phyloP scores from a whole-genome alignment of 768 basidiomycete species.

The Boletus rufocinnamomeus region DNA sequence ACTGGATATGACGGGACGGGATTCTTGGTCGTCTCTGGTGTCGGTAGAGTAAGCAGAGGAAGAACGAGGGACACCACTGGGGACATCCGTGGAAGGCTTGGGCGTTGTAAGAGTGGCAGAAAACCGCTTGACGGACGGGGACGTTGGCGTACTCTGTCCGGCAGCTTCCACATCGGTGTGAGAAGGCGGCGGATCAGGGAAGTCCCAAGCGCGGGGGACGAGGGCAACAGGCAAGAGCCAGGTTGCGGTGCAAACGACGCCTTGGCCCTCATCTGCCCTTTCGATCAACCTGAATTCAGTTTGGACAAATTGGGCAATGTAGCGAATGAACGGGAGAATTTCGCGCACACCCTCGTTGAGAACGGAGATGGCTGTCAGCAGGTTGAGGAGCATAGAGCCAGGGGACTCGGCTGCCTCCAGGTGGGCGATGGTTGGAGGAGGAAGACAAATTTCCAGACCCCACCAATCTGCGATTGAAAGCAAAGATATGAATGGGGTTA shows the following conservation, averaged over 20 bases:
- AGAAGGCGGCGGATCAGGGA: conserved; percentile 45
- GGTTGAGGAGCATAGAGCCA: conserved; percentile 59
- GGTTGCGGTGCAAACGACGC: conserved; percentile 89
- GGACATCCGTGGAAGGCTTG: conserved; percentile 31
- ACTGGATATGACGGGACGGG: conserved; percentile 28
- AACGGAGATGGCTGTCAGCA: conserved; percentile 71
- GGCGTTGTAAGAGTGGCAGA: conserved; percentile 31
- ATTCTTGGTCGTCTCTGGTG: conserved; percentile 31
- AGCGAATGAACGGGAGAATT: conserved; percentile 81
- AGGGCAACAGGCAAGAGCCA: conserved; percentile 85
- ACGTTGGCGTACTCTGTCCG: conserved; percentile 22
- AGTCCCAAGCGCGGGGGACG: conserved; percentile 83
- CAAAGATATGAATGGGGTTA: conserved; percentile 6
- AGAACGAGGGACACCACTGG: conserved; percentile 21
- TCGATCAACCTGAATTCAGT: conserved; percentile 70
- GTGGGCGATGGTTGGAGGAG: conserved; percentile 64
- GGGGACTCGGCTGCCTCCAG: conserved; percentile 65
- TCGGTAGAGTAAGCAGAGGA: conserved; percentile 35
- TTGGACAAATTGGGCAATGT: conserved; percentile 77
- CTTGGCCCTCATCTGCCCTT: conserved; percentile 63
- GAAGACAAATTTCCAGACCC: conserved; percentile 80
- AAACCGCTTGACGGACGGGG: conserved; percentile 25
- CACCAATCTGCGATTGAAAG: conserved; percentile 70
- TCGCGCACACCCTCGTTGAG: conserved; percentile 77
- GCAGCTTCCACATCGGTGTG: conserved; percentile 20